Evolutionary conservation across 805 yeast species (phyloP).

Genomic region (Candida dajiaensis): DNA sequence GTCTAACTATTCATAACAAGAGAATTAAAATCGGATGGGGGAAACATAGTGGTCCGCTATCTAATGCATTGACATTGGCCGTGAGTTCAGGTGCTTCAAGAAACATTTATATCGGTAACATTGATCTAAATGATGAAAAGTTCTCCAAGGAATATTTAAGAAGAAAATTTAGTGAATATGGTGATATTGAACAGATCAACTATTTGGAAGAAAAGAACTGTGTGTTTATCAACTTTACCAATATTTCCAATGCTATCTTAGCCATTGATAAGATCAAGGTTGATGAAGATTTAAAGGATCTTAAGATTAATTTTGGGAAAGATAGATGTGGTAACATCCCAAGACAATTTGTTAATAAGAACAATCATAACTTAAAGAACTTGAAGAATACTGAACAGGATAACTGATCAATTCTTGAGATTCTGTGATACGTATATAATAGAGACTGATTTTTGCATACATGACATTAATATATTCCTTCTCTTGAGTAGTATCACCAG

Average conservation of each 20-base stretch:
- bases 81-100: slow-evolving; percentile 93
- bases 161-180: slow-evolving; percentile 71
- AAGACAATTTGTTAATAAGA: slow-evolving; percentile 45
- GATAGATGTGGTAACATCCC: slow-evolving; percentile 96
- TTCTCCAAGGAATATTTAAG: slow-evolving; percentile 59
- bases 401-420: background rate
- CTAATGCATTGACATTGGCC: slow-evolving; percentile 81
- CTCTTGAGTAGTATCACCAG: no score
- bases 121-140: slow-evolving; percentile 32
- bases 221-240: slow-evolving; percentile 34
- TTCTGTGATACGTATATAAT: background rate
- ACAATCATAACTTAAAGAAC: background rate
- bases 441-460: background rate
- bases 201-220: slow-evolving; percentile 49
- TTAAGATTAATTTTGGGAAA: slow-evolving; percentile 88
- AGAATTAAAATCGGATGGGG: slow-evolving; percentile 97
- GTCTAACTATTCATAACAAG: slow-evolving; percentile 78
- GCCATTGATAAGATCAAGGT: slow-evolving; percentile 90
- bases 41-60: slow-evolving; percentile 87
- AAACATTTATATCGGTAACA: slow-evolving; percentile 83
- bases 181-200: slow-evolving; percentile 94
- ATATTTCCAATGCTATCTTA: slow-evolving; percentile 83
- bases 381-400: background rate
- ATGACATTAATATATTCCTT: background rate
- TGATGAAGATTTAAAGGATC: slow-evolving; percentile 56